Conservation (phyloP, 2,329 filamentous ascomycete genomes). For the Alternaria brassicae region DNA sequence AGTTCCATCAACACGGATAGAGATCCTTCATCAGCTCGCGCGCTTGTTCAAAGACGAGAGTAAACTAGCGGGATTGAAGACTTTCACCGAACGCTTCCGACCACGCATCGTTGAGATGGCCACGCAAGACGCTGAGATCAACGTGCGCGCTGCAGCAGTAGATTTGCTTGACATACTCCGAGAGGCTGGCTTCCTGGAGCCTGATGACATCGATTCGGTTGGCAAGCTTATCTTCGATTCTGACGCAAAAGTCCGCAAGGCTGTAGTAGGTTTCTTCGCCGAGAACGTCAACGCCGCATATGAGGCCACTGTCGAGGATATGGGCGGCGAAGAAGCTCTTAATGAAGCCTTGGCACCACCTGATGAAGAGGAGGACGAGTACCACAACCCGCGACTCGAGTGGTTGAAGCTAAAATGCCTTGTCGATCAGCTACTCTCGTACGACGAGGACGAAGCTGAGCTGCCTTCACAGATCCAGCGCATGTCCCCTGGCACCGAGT, state of each 20-base stretch:
- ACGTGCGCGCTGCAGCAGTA: slow-evolving; percentile 80
- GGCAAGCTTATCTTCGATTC: slow-evolving; percentile 89
- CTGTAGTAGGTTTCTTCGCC: slow-evolving; percentile 88
- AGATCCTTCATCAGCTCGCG: slow-evolving; percentile 83
- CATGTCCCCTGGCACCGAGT: slow-evolving; percentile 51
- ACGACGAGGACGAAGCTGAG: slow-evolving; percentile 73
- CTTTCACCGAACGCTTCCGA: slow-evolving; percentile 93
- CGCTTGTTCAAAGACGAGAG: slow-evolving; percentile 81
- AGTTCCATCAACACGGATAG: slow-evolving; percentile 74
- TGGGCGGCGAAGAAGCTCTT: slow-evolving; percentile 79
- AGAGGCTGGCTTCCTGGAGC: slow-evolving; percentile 84
- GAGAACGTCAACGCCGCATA: slow-evolving; percentile 85
- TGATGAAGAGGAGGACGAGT: slow-evolving; percentile 76
- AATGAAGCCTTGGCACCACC: slow-evolving; percentile 75
- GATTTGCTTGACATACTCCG: slow-evolving; percentile 82
- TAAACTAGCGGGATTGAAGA: slow-evolving; percentile 76
- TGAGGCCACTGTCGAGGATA: slow-evolving; percentile 79
- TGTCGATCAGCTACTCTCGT: slow-evolving; percentile 80
- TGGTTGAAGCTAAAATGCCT: slow-evolving; percentile 95
- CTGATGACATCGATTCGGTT: slow-evolving; percentile 86
- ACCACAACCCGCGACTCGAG: slow-evolving; percentile 74
- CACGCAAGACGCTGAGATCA: slow-evolving; percentile 79
- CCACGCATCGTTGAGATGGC: slow-evolving; percentile 91
- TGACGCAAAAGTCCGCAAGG: slow-evolving; percentile 83
- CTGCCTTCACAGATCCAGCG: slow-evolving; percentile 59